A percentile compares a stretch with the other conserved stretches of the same genome.
These are phyloP conservation scores for Nakazawaea wyomingensis DNA, from an alignment of 805 yeast species.

Conservation along the genomic window DNA sequence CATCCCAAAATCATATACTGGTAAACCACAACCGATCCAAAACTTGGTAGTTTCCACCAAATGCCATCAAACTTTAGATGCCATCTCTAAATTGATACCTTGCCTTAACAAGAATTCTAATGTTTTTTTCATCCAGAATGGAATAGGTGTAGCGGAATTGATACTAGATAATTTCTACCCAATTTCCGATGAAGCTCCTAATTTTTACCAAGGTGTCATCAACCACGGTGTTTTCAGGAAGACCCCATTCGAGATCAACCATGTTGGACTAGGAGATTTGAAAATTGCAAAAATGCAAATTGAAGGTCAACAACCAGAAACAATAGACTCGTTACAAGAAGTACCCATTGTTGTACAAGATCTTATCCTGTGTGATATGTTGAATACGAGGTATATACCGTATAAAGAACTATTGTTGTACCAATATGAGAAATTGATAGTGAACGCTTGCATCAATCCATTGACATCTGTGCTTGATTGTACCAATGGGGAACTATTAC, in stretches of 20 bases:
- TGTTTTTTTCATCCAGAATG: slow-evolving; percentile 73
- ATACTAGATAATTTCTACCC: slow-evolving; percentile 41
- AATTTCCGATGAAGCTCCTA: slow-evolving; percentile 53
- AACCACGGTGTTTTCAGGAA: slow-evolving; percentile 76
- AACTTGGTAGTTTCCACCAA: slow-evolving; percentile 69
- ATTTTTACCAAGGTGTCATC: slow-evolving; percentile 66
- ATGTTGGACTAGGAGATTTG: slow-evolving; percentile 70
- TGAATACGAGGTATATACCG: slow-evolving; percentile 26
- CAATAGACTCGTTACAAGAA: slow-evolving; percentile 1
- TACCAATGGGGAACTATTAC: slow-evolving; percentile 66
- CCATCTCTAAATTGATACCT: slow-evolving; percentile 51
- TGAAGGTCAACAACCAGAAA: not conserved
- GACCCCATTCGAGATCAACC: slow-evolving; percentile 42
- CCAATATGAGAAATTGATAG: slow-evolving; percentile 72
- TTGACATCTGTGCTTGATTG: slow-evolving; percentile 74
- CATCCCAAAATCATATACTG: slow-evolving; percentile 5
- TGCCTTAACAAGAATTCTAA: slow-evolving; percentile 46
- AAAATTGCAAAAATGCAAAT: slow-evolving; percentile 54
- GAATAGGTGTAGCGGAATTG: slow-evolving; percentile 64
- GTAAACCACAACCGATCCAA: slow-evolving; percentile 4
- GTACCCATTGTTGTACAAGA: slow-evolving; percentile 18
- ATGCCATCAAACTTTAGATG: slow-evolving; percentile 64
- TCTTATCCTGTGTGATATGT: slow-evolving; percentile 22
- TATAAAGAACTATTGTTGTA: slow-evolving; percentile 43
- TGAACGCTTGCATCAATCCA: slow-evolving; percentile 82